Conservation (phyloP, 2,329 filamentous ascomycete genomes). For the Xylaria sp. region DNA sequence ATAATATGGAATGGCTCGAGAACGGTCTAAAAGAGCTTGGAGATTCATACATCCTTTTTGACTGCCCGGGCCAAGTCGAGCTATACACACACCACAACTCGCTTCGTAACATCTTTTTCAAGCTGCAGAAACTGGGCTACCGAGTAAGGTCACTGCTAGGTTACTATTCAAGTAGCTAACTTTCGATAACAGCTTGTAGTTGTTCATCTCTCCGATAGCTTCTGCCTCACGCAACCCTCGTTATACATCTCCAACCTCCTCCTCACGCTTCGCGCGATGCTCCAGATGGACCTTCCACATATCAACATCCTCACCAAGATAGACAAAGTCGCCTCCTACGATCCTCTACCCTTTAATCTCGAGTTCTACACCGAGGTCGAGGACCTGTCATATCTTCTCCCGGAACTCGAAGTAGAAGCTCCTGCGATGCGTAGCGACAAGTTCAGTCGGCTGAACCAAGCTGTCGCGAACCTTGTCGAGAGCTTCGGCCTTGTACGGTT, state of each 20-base stretch:
- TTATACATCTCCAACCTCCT: conserved; percentile 95
- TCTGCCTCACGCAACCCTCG: conserved; percentile 89
- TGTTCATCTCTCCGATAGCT: conserved; percentile 91
- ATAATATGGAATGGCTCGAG: conserved; percentile 92
- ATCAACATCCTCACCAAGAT: conserved; percentile 98
- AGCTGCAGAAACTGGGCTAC: conserved; percentile 88
- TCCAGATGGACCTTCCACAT: conserved; percentile 96
- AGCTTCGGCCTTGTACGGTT: conserved; percentile 90
- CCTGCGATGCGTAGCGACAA: conserved; percentile 73
- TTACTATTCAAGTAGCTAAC: conserved; percentile 36
- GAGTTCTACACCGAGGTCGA: conserved; percentile 98
- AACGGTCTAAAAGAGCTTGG: conserved; percentile 77
- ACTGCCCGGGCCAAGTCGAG: conserved; percentile 96
- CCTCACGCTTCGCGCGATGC: conserved; percentile 92
- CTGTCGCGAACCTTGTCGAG: conserved; percentile 85
- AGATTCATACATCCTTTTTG: conserved; percentile 93
- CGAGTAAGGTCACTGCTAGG: conserved; percentile 65
- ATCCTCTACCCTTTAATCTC: conserved; percentile 89
- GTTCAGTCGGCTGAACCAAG: conserved; percentile 83
- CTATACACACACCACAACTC: conserved; percentile 95
- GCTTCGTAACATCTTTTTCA: conserved; percentile 88
- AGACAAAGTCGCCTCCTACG: conserved; percentile 87
- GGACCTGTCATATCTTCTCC: conserved; percentile 83
- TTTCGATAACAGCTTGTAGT: conserved; percentile 75
- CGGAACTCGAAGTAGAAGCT: conserved; percentile 79